Conservation (phyloP, 371 early-diverging fungal genomes). For the Mucor sp. region DNA sequence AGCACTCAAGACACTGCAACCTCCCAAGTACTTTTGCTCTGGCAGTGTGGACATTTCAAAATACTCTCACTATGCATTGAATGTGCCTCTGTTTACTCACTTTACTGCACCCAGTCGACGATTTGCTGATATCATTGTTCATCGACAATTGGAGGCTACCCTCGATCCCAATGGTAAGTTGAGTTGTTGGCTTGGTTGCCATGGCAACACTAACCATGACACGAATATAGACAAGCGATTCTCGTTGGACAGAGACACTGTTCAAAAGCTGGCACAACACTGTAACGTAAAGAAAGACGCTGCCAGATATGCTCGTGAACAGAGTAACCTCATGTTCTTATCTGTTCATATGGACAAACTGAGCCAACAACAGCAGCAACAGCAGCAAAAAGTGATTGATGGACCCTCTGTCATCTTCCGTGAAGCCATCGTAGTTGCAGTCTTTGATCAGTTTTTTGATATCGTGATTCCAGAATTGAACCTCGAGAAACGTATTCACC, state of each 20-base stretch:
- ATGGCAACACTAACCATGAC: neutral
- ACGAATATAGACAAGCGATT: conserved; percentile 45
- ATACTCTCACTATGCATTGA: conserved; percentile 77
- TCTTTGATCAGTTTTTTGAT: conserved; percentile 53
- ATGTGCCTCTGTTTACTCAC: conserved; percentile 82
- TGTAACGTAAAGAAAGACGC: conserved; percentile 80
- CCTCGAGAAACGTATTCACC: conserved; percentile 57
- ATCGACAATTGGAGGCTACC: conserved; percentile 64
- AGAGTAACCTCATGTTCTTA: conserved; percentile 66
- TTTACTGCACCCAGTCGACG: conserved; percentile 94
- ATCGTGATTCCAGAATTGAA: conserved; percentile 62
- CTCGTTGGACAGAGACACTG: conserved; percentile 47
- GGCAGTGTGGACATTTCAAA: conserved; percentile 69
- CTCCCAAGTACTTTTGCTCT: conserved; percentile 87
- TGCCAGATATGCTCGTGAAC: conserved; percentile 71
- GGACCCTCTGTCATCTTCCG: conserved; percentile 29
- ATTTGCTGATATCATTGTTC: conserved; percentile 95
- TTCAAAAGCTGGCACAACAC: conserved; percentile 58
- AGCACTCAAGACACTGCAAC: conserved; percentile 74
- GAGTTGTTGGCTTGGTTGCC: no score
- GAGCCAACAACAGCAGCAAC: conserved; percentile 16
- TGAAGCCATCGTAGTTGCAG: conserved; percentile 47
- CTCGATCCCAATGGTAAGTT: conserved; percentile 9
- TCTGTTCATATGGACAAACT: conserved; percentile 36
- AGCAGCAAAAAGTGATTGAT: conserved; percentile 12